A percentile compares a stretch with the other conserved stretches of the same genome.
These are phyloP conservation scores for Vanrija sp. DNA, from an alignment of 1,284 basidiomycete species.

Conservation along the genomic window DNA sequence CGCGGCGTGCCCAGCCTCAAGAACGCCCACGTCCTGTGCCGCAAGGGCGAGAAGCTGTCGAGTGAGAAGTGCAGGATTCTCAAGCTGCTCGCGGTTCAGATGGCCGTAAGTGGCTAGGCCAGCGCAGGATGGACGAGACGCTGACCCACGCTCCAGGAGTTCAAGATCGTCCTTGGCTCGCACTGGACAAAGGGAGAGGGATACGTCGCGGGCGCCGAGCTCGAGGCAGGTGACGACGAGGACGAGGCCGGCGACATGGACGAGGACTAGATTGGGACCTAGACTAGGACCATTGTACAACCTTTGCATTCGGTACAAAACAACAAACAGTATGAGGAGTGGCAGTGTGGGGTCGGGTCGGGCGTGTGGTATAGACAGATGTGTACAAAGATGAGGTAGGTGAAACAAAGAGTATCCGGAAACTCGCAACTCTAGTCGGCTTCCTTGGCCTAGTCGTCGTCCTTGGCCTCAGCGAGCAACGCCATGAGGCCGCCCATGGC, in stretches of 20 bases:
- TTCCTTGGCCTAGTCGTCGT: conserved; percentile 1
- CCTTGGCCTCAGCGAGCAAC: conserved; percentile 19
- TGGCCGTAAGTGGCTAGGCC: conserved; percentile 57
- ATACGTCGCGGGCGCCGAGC: conserved; percentile 57
- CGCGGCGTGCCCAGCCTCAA: conserved; percentile 83
- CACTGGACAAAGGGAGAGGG: conserved; percentile 72
- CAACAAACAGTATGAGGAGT: not conserved
- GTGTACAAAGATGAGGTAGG: not conserved
- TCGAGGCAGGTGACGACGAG: conserved; percentile 36
- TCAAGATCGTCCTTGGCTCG: conserved; percentile 66
- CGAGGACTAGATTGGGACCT: conserved; percentile 26
- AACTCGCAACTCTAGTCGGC: not conserved
- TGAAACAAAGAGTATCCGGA: not conserved
- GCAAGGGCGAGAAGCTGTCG: conserved; percentile 72
- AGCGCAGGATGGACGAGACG: not conserved
- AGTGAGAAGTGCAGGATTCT: conserved; percentile 82
- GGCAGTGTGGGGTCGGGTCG: not conserved
- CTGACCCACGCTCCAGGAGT: conserved; percentile 47
- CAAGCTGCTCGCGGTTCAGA: conserved; percentile 79
- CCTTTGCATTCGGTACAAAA: conserved; percentile 18
- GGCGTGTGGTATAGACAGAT: not conserved
- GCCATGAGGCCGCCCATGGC: conserved; percentile 35
- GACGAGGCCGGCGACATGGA: conserved; percentile 28
- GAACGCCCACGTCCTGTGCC: conserved; percentile 77
- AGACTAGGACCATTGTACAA: conserved; percentile 12